Base-by-base conservation (phyloP, 176 grass and related monocot genomes). In the Phragmites australis region DNA sequence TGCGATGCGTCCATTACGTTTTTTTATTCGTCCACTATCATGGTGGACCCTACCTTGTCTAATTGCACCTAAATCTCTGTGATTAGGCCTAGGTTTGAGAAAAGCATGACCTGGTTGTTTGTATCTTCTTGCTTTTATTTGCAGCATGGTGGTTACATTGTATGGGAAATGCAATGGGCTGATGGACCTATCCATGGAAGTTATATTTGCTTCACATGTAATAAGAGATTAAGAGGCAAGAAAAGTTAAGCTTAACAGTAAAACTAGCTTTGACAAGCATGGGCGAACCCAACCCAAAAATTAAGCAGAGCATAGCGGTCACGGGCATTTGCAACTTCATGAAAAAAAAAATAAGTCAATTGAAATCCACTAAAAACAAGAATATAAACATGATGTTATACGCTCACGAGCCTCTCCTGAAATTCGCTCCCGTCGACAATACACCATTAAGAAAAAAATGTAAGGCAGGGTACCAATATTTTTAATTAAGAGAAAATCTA, bases 41-140 rank as follows among this genome's bases (percentile, higher is more conserved):
- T 72, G 48, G 83, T 13, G 65, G 86, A 45, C 1, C 81, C 65
- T 9, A 0, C 11, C 1, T 21, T 73, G 80, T 29, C 72, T 87
- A 68, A 58, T 87, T 43, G 70, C 31, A 5, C 11, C 15, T 78
- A 75, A 45, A 81, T 84, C 76, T 55, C 23, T 76, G 37, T 26
- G 82, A 64, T 81, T 85, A 64, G 76, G 42, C 18, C 45, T 70
- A 48, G 13, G 51, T 6, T 68, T 81, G 63, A n/a, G 10, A 78
- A 79, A 43, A 18, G 40, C 30, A 59, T 49, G 43, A 54, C 68
- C 11, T 37, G 65, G 10, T 14, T 71, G 65, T 42, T 8, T 32
- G 34, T 3, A 43, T 17, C 29, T 18, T 25, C 25, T 21, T 39
- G 45, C 53, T 63, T 63, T 82, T 75, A 12, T 15, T 5, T 25